Base-by-base conservation (phyloP, 2,329 filamentous ascomycete genomes). In the Colletotrichum graminicola region DNA sequence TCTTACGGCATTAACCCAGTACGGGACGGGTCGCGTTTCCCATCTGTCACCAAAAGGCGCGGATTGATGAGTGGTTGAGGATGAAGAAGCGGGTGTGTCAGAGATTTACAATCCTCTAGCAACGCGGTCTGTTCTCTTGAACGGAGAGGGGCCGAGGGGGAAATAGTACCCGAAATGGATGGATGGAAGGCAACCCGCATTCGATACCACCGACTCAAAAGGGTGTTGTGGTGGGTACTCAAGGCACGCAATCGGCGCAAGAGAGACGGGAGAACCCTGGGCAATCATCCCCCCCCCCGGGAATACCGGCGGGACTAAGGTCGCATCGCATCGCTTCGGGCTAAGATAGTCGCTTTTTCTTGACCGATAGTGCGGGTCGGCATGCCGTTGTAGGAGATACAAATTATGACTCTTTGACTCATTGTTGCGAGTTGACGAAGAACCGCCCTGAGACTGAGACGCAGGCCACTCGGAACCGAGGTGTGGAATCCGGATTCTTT, bases 171-270 rank as follows among this genome's bases (percentile, higher is more conserved):
- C 45, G 57, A 23, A 64, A 45, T 52, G 23, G 54, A 54, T 63
- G 32, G 45, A 54, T 63, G 59, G 52, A 52, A 26, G 51, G 64
- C 57, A 68, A 39, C 52, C 68, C 68, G 68, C 64, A 71, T 71
- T 45, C 64, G 68, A 67, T 71, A 64, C 4, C 64, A 71, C 68
- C 64, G 45, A 18, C n/a, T 51, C n/a, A 26, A 61, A 67, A 57
- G 56, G 34, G 43, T 41, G 57, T 11, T 23, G 43, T 62, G 67
- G 64, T 71, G 68, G 68, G 45, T 67, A 59, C 26, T 52, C 18
- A 55, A 67, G 57, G 65, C 41, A 71, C 65, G 63, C 57, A 67
- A 71, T 71, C 67, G 67, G 64, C 57, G 63, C 56, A 65, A 29
- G 41, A 49, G 59, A 43, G 43, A 60, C 21, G 52, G 43, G 29